phyloP scores from a whole-genome alignment of 345 rosid species.

The Salix dunnii region DNA sequence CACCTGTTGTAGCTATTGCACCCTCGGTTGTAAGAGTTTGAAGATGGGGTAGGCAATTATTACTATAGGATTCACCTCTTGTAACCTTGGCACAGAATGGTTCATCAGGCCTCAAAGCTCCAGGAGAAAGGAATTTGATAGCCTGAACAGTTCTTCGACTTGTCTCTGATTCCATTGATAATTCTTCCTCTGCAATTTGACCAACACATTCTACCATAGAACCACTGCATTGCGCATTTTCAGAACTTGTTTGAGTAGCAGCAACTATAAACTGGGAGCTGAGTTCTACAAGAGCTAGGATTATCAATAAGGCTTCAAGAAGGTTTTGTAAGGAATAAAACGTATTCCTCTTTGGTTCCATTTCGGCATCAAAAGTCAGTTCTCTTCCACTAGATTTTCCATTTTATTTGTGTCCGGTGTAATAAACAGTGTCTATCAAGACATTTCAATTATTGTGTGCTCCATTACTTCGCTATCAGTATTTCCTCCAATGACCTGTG shows the following conservation, averaged over 20 bases:
- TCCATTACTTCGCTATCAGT: not conserved
- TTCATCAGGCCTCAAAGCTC: conserved; percentile 1
- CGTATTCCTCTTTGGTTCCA: not conserved
- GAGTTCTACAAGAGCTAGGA: not conserved
- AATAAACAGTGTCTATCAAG: not conserved
- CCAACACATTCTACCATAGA: conserved; percentile 10
- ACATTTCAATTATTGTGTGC: not conserved
- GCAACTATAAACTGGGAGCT: not conserved
- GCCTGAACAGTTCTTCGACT: conserved; percentile 5
- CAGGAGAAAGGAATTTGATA: not conserved
- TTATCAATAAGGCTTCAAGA: not conserved
- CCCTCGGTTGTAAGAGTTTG: conserved; percentile 18
- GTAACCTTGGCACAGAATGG: not conserved
- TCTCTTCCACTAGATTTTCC: not conserved
- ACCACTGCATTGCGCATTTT: not conserved
- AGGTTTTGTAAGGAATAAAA: not conserved
- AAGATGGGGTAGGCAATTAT: conserved; percentile 14
- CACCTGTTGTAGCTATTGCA: conserved; percentile 14
- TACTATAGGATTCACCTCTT: conserved; percentile 12
- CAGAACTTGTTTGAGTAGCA: not conserved
- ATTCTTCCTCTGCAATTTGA: conserved; percentile 8
- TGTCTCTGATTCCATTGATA: conserved; percentile 12
- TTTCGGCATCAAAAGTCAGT: not conserved
- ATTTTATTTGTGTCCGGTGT: not conserved
- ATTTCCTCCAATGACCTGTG: no score